A percentile compares a stretch with the other conserved stretches of the same genome.
Evolutionary conservation across 2,329 filamentous ascomycete species (phyloP).

Genomic region (Neopestalotiopsis sp.): DNA sequence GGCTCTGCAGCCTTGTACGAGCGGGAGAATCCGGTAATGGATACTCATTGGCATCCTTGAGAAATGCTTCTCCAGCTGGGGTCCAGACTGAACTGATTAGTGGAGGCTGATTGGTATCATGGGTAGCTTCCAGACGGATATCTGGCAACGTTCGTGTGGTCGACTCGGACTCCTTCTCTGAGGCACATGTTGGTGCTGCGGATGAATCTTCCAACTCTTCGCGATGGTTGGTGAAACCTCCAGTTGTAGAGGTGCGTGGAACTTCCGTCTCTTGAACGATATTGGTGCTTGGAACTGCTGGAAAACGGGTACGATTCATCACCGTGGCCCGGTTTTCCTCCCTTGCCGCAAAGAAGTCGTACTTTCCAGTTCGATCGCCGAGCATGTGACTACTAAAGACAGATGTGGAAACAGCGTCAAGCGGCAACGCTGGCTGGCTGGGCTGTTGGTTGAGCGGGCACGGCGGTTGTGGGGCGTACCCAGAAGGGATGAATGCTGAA

Average conservation of each 20-base stretch:
- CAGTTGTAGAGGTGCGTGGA: too few relatives aligned
- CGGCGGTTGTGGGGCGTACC: background rate
- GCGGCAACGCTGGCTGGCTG: slow-evolving; percentile 24
- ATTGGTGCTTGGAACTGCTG: slow-evolving; percentile 19
- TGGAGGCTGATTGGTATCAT: background rate
- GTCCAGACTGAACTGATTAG: slow-evolving; percentile 26
- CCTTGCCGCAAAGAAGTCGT: slow-evolving; percentile 45
- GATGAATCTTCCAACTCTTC: too few relatives aligned
- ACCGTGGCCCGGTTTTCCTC: slow-evolving; percentile 39
- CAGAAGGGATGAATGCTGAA: background rate
- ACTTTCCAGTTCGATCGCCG: slow-evolving; percentile 42
- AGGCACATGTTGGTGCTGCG: too few relatives aligned
- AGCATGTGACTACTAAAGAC: slow-evolving; percentile 34
- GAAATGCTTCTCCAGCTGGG: slow-evolving; percentile 38
- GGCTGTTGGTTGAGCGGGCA: background rate
- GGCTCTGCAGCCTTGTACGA: slow-evolving; percentile 20
- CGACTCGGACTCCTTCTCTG: too few relatives aligned
- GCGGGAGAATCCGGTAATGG: slow-evolving; percentile 17
- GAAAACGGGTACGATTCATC: slow-evolving; percentile 20
- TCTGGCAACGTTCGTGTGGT: background rate
- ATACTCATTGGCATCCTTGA: slow-evolving; percentile 30
- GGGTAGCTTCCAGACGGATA: background rate
- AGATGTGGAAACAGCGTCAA: slow-evolving; percentile 24
- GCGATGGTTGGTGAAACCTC: too few relatives aligned
- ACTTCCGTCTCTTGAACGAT: background rate